Base-by-base conservation (phyloP, 2,329 filamentous ascomycete genomes). In the Elsinoe perseae region DNA sequence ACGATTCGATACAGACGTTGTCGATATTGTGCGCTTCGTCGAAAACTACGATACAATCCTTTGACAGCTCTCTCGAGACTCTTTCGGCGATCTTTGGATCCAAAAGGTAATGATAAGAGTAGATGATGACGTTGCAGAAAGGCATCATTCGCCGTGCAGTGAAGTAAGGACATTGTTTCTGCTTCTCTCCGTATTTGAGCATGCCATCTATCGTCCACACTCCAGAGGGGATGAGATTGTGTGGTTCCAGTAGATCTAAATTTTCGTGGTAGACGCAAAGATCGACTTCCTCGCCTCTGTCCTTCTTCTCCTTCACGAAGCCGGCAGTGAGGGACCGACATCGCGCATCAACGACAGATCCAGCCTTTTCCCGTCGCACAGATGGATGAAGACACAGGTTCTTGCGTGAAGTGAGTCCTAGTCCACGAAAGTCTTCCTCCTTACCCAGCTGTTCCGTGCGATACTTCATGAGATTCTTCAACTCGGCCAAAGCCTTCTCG, bases 11-110 rank as follows among this genome's bases (percentile, higher is more conserved):
- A 69, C 95, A 98, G 58, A 98, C 93, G 68, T 98, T 98, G 78
- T 98, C 93, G 64, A 98, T 98, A 67, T 98, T 98, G 75, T 98
- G 93, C 12, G 93, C 93, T 71, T 98, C 93, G 66, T 98, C 93
- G 62, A 98, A 98, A 2, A 98, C 93, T 18, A 98, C 89, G 54
- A 98, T 98, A 69, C 91, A 96, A 70, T 98, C 95, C 64, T 96
- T 96, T 0, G 93, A 96, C 9, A 98, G 81, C 66, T 98, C 93
- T 70, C 87, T 90, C 0, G 93, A 97, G 1, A 97, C 91, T 57
- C 92, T 73, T 68, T 98, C 93, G 10, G 93, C 93, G 65, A 98
- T 98, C 70, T 98, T 98, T 2, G 93, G 93, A 65, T 98, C 95
- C 14, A 98, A 81, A 2, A 98, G 81, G 67, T 98, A 98, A 71